Evolutionary conservation across 345 rosid genomes (phyloP).

Genomic region (Eucalyptus pauciflora): DNA sequence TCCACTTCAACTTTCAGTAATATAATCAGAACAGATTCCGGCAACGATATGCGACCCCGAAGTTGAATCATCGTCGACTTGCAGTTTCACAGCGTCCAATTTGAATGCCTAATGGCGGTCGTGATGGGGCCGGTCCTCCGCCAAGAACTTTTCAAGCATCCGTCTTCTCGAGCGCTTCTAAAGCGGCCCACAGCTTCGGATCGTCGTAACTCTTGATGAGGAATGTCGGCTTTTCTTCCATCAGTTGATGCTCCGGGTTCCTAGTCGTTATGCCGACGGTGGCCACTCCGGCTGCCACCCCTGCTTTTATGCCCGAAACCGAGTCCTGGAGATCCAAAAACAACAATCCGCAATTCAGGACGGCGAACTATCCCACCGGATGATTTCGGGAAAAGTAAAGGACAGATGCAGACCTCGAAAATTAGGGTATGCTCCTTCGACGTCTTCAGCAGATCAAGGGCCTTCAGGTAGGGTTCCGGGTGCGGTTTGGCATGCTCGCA

Average conservation of each 20-base stretch:
- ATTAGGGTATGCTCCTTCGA: constrained; percentile 81
- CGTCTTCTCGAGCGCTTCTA: constrained; percentile 59
- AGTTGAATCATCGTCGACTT: background rate
- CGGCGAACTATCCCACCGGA: background rate
- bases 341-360: background rate
- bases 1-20: background rate
- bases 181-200: constrained; percentile 65
- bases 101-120: background rate
- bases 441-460: constrained; percentile 57
- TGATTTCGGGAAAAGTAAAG: background rate
- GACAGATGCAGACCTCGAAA: constrained; percentile 38
- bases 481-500: constrained; percentile 83
- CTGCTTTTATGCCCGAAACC: constrained; percentile 81
- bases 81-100: background rate
- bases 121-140: background rate
- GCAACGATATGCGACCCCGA: background rate
- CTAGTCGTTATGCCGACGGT: constrained; percentile 72
- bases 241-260: constrained; percentile 49
- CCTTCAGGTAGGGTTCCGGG: constrained; percentile 87
- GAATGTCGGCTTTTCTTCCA: constrained; percentile 70
- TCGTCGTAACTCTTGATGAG: constrained; percentile 73
- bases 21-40: background rate
- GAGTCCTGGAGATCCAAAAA: constrained; percentile 44
- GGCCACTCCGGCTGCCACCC: constrained; percentile 94
- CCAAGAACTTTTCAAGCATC: background rate